These are phyloP conservation scores for Trametes meyenii DNA, from an alignment of 768 basidiomycete genomes.

Conservation along the genomic window DNA sequence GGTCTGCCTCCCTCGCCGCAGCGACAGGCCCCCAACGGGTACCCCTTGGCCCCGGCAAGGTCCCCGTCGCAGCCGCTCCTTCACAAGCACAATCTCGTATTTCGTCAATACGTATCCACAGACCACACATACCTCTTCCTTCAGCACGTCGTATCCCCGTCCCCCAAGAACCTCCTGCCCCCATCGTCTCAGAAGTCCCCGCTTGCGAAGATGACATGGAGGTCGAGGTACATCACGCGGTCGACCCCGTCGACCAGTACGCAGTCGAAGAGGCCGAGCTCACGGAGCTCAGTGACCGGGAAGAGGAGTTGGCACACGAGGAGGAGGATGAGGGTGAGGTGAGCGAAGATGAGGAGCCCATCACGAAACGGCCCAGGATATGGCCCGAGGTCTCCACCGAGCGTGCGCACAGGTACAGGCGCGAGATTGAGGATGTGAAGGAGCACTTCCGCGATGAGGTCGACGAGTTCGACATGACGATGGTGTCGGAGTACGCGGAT, in stretches of 20 bases:
- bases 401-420: slow-evolving; percentile 56
- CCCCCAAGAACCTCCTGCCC: slow-evolving; percentile 23
- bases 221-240: slow-evolving; percentile 45
- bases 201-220: slow-evolving; percentile 57
- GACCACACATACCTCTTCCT: slow-evolving; percentile 40
- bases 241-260: slow-evolving; percentile 48
- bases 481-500: slow-evolving; percentile 99
- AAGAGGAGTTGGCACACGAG: slow-evolving; percentile 18
- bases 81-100: slow-evolving; percentile 25
- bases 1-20: slow-evolving; percentile 66
- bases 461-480: slow-evolving; percentile 81
- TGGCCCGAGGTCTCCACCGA: slow-evolving; percentile 80
- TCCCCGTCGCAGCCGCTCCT: slow-evolving; percentile 23
- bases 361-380: slow-evolving; percentile 46
- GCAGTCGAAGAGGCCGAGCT: slow-evolving; percentile 50
- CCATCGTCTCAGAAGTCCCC: slow-evolving; percentile 22
- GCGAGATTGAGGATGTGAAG: slow-evolving; percentile 68
- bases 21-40: slow-evolving; percentile 68
- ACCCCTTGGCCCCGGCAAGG: slow-evolving; percentile 63
- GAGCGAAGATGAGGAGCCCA: slow-evolving; percentile 17
- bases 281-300: slow-evolving; percentile 25
- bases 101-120: slow-evolving; percentile 25
- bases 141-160: slow-evolving; percentile 44
- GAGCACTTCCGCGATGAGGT: slow-evolving; percentile 67
- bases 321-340: slow-evolving; percentile 19